Percentiles rank a stretch among this genome's conserved stretches.
Conservation (phyloP, 805 yeast genomes). For the Lachancea cidri region DNA sequence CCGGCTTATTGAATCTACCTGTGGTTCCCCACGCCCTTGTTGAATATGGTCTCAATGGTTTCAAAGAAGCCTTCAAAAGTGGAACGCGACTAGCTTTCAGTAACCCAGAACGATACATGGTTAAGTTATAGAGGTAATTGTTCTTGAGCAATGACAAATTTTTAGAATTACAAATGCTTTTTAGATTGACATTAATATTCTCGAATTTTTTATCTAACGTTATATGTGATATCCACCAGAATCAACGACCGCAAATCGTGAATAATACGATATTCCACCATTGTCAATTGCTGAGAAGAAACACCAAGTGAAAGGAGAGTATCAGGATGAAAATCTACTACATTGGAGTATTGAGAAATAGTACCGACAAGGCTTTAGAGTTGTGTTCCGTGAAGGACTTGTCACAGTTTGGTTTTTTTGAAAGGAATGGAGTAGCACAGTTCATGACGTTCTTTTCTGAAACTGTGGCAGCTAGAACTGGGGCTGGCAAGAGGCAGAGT, state of each 20-base stretch:
- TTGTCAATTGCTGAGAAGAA: background rate
- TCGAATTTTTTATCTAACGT: background rate
- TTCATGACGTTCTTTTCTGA: conserved; percentile 92
- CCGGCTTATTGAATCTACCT: background rate
- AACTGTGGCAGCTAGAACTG: conserved; percentile 85
- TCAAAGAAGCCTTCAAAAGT: background rate
- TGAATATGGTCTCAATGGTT: background rate
- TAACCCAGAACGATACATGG: background rate
- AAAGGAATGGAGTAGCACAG: conserved; percentile 75
- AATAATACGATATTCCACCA: background rate
- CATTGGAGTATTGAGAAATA: conserved; percentile 75
- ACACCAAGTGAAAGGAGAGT: conserved; percentile 2
- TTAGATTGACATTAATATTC: background rate
- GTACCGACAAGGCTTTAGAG: conserved; percentile 60
- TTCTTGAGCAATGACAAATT: background rate
- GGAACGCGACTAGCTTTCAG: background rate
- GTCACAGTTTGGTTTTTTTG: conserved; percentile 83
- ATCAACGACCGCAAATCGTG: background rate
- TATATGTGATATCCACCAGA: background rate
- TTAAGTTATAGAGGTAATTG: background rate
- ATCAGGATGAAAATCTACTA: conserved; percentile 78
- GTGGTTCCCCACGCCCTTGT: background rate
- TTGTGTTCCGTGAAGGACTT: conserved; percentile 77
- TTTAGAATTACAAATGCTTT: background rate
- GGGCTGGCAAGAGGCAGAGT: conserved; percentile 86